Conservation (phyloP, 371 early-diverging fungal genomes). For the Lichtheimia ornata region DNA sequence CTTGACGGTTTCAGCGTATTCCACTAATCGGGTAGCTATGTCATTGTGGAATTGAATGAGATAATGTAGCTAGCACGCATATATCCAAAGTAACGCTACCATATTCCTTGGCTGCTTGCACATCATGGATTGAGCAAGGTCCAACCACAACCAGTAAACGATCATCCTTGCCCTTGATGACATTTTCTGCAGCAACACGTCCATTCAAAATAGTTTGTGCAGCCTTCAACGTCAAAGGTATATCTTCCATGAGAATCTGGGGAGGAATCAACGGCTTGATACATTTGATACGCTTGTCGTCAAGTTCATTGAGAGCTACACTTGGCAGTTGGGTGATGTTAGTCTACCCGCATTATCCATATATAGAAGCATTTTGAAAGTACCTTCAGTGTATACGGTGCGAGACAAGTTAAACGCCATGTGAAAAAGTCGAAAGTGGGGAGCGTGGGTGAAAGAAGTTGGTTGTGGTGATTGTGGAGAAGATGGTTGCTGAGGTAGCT, state of each 20-base stretch:
- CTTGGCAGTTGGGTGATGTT: not conserved
- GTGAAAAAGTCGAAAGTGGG: not conserved
- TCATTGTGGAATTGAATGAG: not conserved
- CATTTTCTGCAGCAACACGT: slow-evolving; percentile 64
- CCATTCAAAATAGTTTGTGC: slow-evolving; percentile 53
- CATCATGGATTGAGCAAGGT: slow-evolving; percentile 93
- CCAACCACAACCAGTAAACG: slow-evolving; percentile 80
- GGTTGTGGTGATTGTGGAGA: too few relatives aligned
- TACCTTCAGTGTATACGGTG: slow-evolving; percentile 21
- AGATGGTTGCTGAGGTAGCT: too few relatives aligned
- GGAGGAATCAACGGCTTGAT: slow-evolving; percentile 94
- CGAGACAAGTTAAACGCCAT: slow-evolving; percentile 8
- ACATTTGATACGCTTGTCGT: slow-evolving; percentile 87
- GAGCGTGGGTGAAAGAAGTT: not conserved
- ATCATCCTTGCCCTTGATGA: slow-evolving; percentile 77
- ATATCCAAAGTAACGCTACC: slow-evolving; percentile 36
- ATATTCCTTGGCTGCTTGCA: slow-evolving; percentile 85
- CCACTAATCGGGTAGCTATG: slow-evolving; percentile 49
- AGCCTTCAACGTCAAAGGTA: slow-evolving; percentile 65
- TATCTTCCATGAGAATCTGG: slow-evolving; percentile 91
- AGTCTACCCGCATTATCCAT: not conserved
- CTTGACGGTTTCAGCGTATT: slow-evolving; percentile 55
- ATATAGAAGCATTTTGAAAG: not conserved
- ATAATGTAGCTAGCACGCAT: not conserved
- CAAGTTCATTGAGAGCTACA: slow-evolving; percentile 86